These are phyloP conservation scores for Anisodus tanguticus DNA, from an alignment of 257 asterid genomes.

Conservation along the genomic window DNA sequence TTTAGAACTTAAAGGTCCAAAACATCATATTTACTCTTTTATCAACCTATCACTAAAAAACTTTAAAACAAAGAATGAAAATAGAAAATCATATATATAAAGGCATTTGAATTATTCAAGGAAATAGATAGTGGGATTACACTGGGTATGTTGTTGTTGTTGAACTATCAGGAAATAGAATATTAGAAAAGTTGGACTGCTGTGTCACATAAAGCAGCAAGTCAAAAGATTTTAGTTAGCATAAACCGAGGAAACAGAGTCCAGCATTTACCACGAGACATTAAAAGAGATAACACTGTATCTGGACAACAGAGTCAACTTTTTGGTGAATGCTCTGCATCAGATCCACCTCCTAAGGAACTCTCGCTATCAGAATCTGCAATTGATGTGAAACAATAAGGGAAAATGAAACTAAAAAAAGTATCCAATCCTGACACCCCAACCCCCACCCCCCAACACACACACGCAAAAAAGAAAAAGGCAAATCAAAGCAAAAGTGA, in stretches of 20 bases:
- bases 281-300: conserved; percentile 34
- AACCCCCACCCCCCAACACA: background rate
- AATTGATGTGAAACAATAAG: conserved; percentile 12
- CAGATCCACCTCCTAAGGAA: conserved; percentile 71
- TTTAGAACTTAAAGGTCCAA: conserved; percentile 9
- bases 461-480: background rate
- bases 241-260: conserved; percentile 3
- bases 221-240: conserved; percentile 14
- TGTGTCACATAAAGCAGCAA: background rate
- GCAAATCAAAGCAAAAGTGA: conserved; percentile 25
- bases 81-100: background rate
- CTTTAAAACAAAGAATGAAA: background rate
- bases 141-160: no score
- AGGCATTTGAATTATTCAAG: background rate
- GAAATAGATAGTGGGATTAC: no score
- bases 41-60: background rate
- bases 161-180: background rate
- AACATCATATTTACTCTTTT: background rate
- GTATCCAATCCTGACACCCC: background rate
- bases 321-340: conserved; percentile 52
- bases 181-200: background rate
- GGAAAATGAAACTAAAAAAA: background rate
- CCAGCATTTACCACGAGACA: conserved; percentile 25
- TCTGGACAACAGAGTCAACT: conserved; percentile 48
- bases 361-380: conserved; percentile 79